Evolutionary conservation across 2,329 filamentous ascomycete genomes (phyloP).

Genomic region (Epichloe typhina): DNA sequence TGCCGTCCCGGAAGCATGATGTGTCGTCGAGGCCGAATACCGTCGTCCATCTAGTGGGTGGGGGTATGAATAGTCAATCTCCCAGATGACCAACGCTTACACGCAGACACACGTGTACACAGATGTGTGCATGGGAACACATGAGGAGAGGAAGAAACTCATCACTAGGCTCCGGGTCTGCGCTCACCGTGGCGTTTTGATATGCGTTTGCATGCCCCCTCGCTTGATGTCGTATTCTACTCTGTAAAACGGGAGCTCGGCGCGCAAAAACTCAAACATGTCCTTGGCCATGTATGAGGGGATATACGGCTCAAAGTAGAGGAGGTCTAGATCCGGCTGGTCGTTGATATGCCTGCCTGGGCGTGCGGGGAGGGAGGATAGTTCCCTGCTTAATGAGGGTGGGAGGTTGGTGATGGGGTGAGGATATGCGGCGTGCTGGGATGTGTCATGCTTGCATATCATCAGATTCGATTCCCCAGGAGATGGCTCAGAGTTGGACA

Average conservation of each 20-base stretch:
- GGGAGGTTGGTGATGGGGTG: slow-evolving; percentile 35
- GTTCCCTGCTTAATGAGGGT: slow-evolving; percentile 21
- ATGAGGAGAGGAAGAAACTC: too few relatives aligned
- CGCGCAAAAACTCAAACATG: slow-evolving; percentile 58
- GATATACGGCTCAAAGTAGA: slow-evolving; percentile 66
- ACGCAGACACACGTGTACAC: background rate
- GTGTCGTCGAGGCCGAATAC: slow-evolving; percentile 50
- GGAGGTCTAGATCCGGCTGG: slow-evolving; percentile 56
- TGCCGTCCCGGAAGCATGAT: slow-evolving; percentile 38
- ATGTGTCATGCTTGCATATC: background rate
- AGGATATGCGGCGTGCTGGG: slow-evolving; percentile 34
- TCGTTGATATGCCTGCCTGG: slow-evolving; percentile 46
- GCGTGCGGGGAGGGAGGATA: slow-evolving; percentile 34
- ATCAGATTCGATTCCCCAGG: background rate
- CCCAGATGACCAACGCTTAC: background rate
- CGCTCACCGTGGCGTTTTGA: slow-evolving; percentile 37
- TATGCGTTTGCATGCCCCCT: slow-evolving; percentile 47
- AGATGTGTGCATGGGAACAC: background rate
- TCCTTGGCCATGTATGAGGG: slow-evolving; percentile 39
- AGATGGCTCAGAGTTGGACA: background rate
- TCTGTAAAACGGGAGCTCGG: slow-evolving; percentile 62
- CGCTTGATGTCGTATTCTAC: slow-evolving; percentile 62
- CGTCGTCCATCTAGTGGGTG: slow-evolving; percentile 30
- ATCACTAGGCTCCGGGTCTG: background rate
- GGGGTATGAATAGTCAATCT: background rate